phyloP scores from a whole-genome alignment of 441 rosid genomes.

The Aleurites moluccanus region DNA sequence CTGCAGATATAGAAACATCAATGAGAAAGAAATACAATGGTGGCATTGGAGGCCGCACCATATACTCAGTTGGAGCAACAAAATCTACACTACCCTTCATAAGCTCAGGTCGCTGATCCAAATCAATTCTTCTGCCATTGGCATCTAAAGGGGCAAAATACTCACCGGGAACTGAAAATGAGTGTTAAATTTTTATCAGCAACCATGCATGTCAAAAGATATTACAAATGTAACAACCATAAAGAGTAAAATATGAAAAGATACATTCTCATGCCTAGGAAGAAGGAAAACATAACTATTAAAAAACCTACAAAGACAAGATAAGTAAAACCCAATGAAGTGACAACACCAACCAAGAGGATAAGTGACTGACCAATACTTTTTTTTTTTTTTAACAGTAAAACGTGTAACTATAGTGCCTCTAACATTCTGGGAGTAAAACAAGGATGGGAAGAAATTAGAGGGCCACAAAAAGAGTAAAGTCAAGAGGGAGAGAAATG shows the following conservation, averaged over 20 bases:
- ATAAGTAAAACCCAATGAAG: not conserved
- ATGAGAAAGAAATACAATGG: slow-evolving; percentile 95
- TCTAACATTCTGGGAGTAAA: not conserved
- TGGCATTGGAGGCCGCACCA: slow-evolving; percentile 99
- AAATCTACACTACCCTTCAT: slow-evolving; percentile 91
- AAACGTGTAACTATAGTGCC: not conserved
- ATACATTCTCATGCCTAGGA: not conserved
- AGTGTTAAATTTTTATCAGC: slow-evolving; percentile 20
- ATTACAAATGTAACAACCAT: not conserved
- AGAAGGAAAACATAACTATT: not conserved
- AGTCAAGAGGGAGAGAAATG: not conserved
- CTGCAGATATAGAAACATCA: slow-evolving; percentile 88
- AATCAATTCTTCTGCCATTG: slow-evolving; percentile 84
- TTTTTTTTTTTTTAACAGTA: not conserved
- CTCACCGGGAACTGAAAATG: slow-evolving; percentile 83
- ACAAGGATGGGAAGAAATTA: not conserved
- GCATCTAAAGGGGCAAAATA: slow-evolving; percentile 95
- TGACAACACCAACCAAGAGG: not conserved
- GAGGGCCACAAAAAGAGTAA: not conserved
- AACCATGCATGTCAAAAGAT: not conserved
- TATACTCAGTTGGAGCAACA: slow-evolving; percentile 98
- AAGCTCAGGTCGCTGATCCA: slow-evolving; percentile 97
- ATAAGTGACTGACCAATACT: not conserved
- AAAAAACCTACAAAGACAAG: not conserved
- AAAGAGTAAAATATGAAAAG: not conserved